Base-by-base conservation (phyloP, 495 filamentous ascomycete genomes). In the Aspergillus hancockii region DNA sequence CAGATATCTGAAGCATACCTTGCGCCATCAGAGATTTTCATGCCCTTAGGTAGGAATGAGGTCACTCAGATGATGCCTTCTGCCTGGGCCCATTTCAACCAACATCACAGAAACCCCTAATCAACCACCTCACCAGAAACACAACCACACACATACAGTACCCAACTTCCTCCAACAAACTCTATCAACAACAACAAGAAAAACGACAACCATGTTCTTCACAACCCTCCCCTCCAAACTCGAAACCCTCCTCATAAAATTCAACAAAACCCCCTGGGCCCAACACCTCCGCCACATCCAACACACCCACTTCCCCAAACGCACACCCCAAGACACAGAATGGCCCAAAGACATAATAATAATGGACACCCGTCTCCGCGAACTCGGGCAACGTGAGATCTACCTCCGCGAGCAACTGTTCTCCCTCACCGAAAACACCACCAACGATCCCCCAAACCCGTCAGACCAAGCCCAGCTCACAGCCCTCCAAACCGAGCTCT, bases 311-410 rank as follows among this genome's bases (percentile, higher is more conserved):
- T 7, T 3, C 30, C 16, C 28, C 8, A 54, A 21, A 36, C 8
- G 13, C n/a, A 34, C 51, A 25, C 18, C 2, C n/a, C 4, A 9
- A 3, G 49, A 52, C 49, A 7, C 51, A 16, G 51, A 18, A 1
- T 54, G 51, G 51, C 4, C 51, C 30, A 34, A 38, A 19, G 51
- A 54, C 51, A 54, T 54, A 14, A 40, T 54, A 31, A 13, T 14
- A 13, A 54, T 54, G 51, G 30, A 54, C 32, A 54, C 34, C 7
- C 13, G 4, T 3, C 51, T 54, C 4, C 32, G 51, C 51, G 32
- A 54, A 16, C 8, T 54, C 6, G 21, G 51, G 7, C 51, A 54
- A 30, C 51, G 51, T 5, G 31, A 38, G 34, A 21, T 34, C 16
- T 54, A 40, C 51, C 30, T 54, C 10, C 51, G 51, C 28, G 30